A percentile compares a stretch with the other conserved stretches of the same genome.
Evolutionary conservation across 2,329 filamentous ascomycete species (phyloP).

Genomic region (Diaporthe sp.): DNA sequence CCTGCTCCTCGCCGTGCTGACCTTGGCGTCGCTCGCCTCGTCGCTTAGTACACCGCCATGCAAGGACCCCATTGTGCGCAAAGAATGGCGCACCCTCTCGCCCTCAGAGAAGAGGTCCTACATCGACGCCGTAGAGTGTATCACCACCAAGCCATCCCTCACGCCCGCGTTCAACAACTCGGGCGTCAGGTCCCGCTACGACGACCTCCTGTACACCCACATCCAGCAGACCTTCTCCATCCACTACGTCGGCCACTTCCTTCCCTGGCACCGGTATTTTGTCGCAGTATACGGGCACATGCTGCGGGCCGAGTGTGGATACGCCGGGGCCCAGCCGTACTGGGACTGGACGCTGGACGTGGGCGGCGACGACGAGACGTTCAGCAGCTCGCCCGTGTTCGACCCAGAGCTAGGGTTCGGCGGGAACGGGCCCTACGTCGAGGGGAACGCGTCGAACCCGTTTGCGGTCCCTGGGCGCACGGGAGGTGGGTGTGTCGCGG

Average conservation of each 20-base stretch:
- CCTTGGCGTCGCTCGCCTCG: no score
- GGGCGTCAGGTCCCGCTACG: neutral
- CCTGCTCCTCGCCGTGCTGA: neutral
- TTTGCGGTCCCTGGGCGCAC: neutral
- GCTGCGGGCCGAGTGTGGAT: conserved; percentile 52
- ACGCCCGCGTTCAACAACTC: neutral
- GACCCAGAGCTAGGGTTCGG: neutral
- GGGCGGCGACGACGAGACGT: neutral
- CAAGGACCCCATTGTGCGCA: neutral
- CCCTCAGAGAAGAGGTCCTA: neutral
- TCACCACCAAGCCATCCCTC: neutral
- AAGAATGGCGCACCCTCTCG: neutral
- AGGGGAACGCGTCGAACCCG: conserved; percentile 42
- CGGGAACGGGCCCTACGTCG: conserved; percentile 48
- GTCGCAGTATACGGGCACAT: conserved; percentile 50
- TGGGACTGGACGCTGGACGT: conserved; percentile 46
- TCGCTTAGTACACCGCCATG: neutral
- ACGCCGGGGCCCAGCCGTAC: conserved; percentile 48
- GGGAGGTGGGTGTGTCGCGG: neutral
- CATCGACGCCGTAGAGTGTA: neutral
- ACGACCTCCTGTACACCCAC: neutral
- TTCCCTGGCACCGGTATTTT: conserved; percentile 51
- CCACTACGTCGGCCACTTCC: conserved; percentile 36
- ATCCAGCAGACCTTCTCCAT: neutral
- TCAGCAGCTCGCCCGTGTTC: neutral